Evolutionary conservation across 495 filamentous ascomycete species (phyloP).

Genomic region (Parachaetomium inaequale): DNA sequence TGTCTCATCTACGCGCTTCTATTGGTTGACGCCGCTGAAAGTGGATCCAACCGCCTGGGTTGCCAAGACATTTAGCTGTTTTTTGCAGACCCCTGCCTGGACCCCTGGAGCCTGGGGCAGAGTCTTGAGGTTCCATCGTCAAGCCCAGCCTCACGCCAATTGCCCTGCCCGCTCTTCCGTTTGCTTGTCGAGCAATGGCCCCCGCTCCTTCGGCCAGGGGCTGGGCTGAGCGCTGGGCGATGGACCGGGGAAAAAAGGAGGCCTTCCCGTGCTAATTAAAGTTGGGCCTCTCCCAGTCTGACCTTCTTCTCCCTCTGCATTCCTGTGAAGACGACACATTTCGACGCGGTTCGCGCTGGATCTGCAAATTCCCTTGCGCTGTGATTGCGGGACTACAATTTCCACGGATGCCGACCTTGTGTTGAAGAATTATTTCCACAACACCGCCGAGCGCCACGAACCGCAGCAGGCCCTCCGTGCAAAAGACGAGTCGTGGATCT

Average conservation of each 20-base stretch:
- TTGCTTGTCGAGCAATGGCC: background rate
- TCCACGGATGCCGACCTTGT: background rate
- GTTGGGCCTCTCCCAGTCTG: background rate
- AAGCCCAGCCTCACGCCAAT: slow-evolving; percentile 1
- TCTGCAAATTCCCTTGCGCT: background rate
- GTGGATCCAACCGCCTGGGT: background rate
- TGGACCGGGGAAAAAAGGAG: slow-evolving; percentile 1
- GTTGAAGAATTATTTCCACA: slow-evolving; percentile 1
- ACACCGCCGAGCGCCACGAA: background rate
- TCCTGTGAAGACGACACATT: background rate
- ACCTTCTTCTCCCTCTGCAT: background rate
- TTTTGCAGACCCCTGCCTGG: slow-evolving; percentile 2
- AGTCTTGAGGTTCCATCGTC: background rate
- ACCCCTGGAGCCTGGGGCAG: slow-evolving; percentile 3
- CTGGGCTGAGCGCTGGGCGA: slow-evolving; percentile 10
- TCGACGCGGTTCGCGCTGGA: background rate
- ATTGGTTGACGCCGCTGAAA: background rate
- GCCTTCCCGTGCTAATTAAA: slow-evolving; percentile 8
- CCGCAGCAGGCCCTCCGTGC: background rate
- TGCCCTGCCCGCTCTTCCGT: background rate
- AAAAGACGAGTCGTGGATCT: background rate
- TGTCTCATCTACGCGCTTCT: background rate
- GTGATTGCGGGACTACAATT: background rate
- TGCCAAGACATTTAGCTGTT: slow-evolving; percentile 1
- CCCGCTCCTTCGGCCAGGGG: slow-evolving; percentile 4